Evolutionary conservation across 108 stramenopile species (phyloP).

Genomic region (Pelagomonas calceolata): DNA sequence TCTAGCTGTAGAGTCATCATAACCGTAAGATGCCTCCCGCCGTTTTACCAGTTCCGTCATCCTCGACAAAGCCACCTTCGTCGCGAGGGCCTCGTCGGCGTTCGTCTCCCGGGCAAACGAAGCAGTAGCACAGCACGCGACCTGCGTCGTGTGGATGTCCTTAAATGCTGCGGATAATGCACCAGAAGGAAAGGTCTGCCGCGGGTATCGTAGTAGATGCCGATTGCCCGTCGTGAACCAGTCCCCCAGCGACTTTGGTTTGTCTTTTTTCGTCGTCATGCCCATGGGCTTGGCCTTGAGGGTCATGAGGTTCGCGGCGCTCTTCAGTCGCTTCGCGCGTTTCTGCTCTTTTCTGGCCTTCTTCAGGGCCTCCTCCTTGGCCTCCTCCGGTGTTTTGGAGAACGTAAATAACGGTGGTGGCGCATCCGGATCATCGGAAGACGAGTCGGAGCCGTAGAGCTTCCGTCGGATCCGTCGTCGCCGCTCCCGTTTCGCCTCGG

Average conservation of each 20-base stretch:
- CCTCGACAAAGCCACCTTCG: neutral
- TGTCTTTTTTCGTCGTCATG: neutral
- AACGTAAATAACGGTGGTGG: neutral
- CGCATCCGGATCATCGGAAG: no score
- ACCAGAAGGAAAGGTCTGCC: neutral
- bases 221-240: neutral
- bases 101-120: neutral
- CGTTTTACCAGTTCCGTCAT: neutral
- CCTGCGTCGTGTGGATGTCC: neutral
- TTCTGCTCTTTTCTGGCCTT: neutral
- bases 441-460: no score
- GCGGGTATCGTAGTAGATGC: neutral
- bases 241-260: neutral
- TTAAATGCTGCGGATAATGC: no score
- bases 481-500: neutral
- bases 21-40: no score
- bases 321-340: constrained; percentile 2
- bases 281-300: neutral
- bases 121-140: neutral
- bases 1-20: neutral
- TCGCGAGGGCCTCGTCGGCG: neutral
- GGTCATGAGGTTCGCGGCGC: neutral
- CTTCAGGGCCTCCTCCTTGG: neutral
- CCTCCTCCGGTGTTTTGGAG: neutral
- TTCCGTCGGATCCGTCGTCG: neutral